Evolutionary conservation across 345 rosid species (phyloP), one percentile per base, ranked within the genome.

Genomic region (Erucastrum elatum): DNA sequence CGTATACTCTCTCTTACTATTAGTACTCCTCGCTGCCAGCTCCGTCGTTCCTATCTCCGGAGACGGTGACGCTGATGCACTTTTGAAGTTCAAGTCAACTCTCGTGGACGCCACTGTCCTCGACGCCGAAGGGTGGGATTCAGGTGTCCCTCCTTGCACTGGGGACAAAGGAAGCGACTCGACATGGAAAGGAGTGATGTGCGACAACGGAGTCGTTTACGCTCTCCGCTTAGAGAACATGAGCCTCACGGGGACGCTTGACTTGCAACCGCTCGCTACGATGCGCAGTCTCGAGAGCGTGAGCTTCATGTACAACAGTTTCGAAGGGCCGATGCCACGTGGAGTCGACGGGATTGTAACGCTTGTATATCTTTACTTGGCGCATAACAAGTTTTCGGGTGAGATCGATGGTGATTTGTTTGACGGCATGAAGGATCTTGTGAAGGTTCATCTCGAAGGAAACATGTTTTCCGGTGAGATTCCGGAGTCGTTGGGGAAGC

Each of bases 271-370:
- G 0, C 88, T 92, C 2, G 30, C n/a, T 5, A 25, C 46, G 2
- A 9, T 94, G 64, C 49, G 78, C 0, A 51, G 69, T 21, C 67
- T 94, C 61, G 87, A 85, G 34, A 80, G 90, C 3, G 49, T 92
- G 1, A 90, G 97, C 79, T 84, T 92, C 15, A 83, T 74, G 85
- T 81, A 84, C 74, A 94, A 92, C 70, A 73, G 74, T 77, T 88
- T 94, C 4, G 84, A 84, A 0, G 96, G 98, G 8, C 44, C 81
- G 0, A 26, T 94, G 33, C 95, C 97, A 0, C 64, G 70, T 53
- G 82, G 72, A 2, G 58, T 94, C 9, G 77, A 64, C 8, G 83
- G 81, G 44, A 84, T 92, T 7, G 46, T 17, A 0, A 34, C 76
- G 26, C 66, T 94, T 30, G 88, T 65, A 77, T 70, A 76, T 44